Percentiles rank a stretch among this genome's conserved stretches.
Evolutionary conservation across 495 filamentous ascomycete genomes (phyloP).

Genomic region (Xylaria telfairii): DNA sequence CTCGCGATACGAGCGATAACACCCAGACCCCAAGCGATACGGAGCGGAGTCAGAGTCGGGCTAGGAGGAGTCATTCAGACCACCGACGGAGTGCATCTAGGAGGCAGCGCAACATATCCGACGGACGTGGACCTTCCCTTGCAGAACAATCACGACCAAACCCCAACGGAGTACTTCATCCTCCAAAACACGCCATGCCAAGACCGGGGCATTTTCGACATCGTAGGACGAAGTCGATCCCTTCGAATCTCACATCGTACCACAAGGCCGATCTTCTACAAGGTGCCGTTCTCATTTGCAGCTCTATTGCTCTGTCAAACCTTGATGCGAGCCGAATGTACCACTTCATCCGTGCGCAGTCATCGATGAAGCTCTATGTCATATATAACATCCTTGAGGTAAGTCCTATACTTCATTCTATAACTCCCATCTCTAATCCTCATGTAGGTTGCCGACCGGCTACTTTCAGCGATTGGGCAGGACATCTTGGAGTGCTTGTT

Average conservation of each 20-base stretch:
- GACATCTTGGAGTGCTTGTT: conserved; percentile 96
- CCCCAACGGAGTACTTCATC: conserved; percentile 41
- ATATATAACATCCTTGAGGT: conserved; percentile 97
- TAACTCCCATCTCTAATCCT: neutral
- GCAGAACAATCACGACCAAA: conserved; percentile 30
- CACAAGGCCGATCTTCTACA: conserved; percentile 96
- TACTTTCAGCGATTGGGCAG: conserved; percentile 90
- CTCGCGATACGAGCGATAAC: conserved; percentile 32
- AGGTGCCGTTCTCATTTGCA: conserved; percentile 81
- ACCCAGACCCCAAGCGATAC: conserved; percentile 39
- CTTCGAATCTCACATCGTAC: conserved; percentile 80
- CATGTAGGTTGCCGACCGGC: conserved; percentile 70
- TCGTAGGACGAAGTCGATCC: conserved; percentile 79
- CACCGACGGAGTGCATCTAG: conserved; percentile 28
- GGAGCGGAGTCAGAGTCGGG: conserved; percentile 44
- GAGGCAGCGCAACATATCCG: conserved; percentile 34
- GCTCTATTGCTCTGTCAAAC: conserved; percentile 83
- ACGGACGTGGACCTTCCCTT: conserved; percentile 23
- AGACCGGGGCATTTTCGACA: conserved; percentile 58
- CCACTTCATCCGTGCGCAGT: conserved; percentile 94
- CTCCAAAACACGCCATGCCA: conserved; percentile 37
- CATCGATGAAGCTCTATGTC: conserved; percentile 96
- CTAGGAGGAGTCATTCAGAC: conserved; percentile 27
- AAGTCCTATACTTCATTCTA: neutral
- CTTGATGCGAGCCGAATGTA: conserved; percentile 98